Evolutionary conservation across 495 filamentous ascomycete genomes (phyloP), one percentile per base, ranked within the genome.

Genomic region (Penicillium malachiteum): DNA sequence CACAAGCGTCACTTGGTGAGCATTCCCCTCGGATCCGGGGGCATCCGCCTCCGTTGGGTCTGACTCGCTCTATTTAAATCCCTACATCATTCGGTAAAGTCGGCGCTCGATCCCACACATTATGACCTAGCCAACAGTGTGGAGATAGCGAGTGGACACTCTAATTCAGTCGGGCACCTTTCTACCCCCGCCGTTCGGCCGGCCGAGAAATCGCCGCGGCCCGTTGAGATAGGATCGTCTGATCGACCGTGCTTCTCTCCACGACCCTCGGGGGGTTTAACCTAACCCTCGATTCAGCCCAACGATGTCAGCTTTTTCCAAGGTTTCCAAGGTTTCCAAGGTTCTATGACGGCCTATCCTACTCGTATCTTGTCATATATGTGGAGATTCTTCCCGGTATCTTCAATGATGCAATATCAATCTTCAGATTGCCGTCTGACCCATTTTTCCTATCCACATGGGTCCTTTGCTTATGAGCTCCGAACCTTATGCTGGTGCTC

Each of bases 171-270:
- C 21, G 21, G 21, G 21, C 21, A 26, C 21, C 21, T 21, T 16
- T 18, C 18, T 12, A 7, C 18, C 18, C 11, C 43, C 43, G 31
- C 16, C 31, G 42, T 60, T 60, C 54, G 61, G 57, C 58, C 61
- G 61, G 43, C 61, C 61, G 61, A 60, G 61, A 55, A 58, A 53
- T 57, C 48, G 31, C 61, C 61, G 61, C 48, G 32, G 47, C 16
- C 26, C 21, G 21, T 26, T 26, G 21, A 14, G 14, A 35, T 37
- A 11, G 26, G 55, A 52, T 57, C 55, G 49, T 47, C 55, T 34
- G 42, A 55, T 48, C 52, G 51, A 48, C 42, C 30, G 34, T 13
- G 8, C 34, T 11, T 52, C 21, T 34, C 13, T 30, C 52, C 37
- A 30, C 50, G 18, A 3, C 21, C 10, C 14, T n/a, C 39, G 18